Evolutionary conservation across 2,329 filamentous ascomycete genomes (phyloP).

Genomic region (Hysterium pulicare): DNA sequence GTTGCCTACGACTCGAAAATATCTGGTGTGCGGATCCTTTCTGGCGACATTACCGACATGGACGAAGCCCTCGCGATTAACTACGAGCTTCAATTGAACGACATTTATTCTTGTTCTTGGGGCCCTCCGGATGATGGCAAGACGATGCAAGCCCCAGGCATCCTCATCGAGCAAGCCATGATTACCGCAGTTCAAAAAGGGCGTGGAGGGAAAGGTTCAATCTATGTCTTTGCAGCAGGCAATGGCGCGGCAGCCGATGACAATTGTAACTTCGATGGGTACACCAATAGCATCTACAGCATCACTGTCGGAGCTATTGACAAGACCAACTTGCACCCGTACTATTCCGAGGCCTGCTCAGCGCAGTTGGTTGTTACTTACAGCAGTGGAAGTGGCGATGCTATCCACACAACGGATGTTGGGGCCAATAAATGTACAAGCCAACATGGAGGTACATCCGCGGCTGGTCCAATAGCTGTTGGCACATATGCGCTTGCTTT

Average conservation of each 20-base stretch:
- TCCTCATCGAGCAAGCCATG: slow-evolving; percentile 87
- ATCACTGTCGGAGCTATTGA: slow-evolving; percentile 95
- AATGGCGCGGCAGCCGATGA: slow-evolving; percentile 85
- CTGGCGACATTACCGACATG: slow-evolving; percentile 82
- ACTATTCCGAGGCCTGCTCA: slow-evolving; percentile 95
- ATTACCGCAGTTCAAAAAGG: slow-evolving; percentile 88
- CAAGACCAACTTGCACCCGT: slow-evolving; percentile 80
- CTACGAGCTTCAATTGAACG: slow-evolving; percentile 84
- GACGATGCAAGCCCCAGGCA: slow-evolving; percentile 89
- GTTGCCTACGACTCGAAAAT: slow-evolving; percentile 91
- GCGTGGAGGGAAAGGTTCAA: slow-evolving; percentile 75
- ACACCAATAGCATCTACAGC: slow-evolving; percentile 99
- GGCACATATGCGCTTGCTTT: slow-evolving; percentile 89
- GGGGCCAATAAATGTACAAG: slow-evolving; percentile 75
- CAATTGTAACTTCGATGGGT: slow-evolving; percentile 99
- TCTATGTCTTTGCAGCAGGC: slow-evolving; percentile 95
- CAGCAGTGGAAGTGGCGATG: slow-evolving; percentile 82
- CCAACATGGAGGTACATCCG: slow-evolving; percentile 90
- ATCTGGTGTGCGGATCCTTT: slow-evolving; percentile 87
- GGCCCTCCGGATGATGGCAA: slow-evolving; percentile 89
- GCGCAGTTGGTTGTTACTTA: slow-evolving; percentile 95
- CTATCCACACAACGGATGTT: slow-evolving; percentile 96
- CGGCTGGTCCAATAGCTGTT: slow-evolving; percentile 86
- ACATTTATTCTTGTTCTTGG: slow-evolving; percentile 99
- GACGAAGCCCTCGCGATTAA: slow-evolving; percentile 93